Base-by-base conservation (phyloP, 306 rosid species). In the Lathyrus sativus region DNA sequence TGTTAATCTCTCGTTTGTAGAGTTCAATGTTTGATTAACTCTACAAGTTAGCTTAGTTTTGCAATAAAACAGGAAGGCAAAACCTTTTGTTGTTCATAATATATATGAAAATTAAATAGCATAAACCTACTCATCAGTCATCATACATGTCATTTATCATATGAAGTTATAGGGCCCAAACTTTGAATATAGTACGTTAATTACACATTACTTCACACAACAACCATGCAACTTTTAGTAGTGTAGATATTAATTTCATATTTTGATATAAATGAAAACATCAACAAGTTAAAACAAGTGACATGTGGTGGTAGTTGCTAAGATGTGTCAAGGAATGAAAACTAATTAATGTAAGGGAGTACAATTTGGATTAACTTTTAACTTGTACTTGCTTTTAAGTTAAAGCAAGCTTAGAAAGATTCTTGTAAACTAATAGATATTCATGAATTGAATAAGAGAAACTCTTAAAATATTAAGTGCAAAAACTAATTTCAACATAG, bases 181-280 rank as follows among this genome's bases (percentile, higher is more conserved):
- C 1, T 77, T 78, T 86, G 78, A 87, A 81, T 85, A 85, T 85
- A n/a, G 26, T 46, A 69, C 62, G 81, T 81, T 79, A 75, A 87
- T 83, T 81, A 76, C 77, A 63, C 83, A 80, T 85, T 80, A 87
- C 77, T 80, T 68, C 88, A 33, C 75, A 73, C 96, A 90, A 72
- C 95, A 19, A 88, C 96, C 92, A 45, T 56, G 63, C 86, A 74
- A 77, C 84, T 61, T 50, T 49, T 46, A 15, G 48, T 11, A 15
- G 13, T 22, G 2, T 22, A 38, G 29, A 72, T 49, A 38, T 72
- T 37, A 62, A 35, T 72, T 14, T 22, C 19, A 49, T 72, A 62
- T 24, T 62, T 72, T 35, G 26, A 19, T 18, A 14, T 44, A 49
- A 45, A 3, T 45, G 33, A 17, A 24, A 54, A 41, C 41, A 69